Evolutionary conservation across 176 grass and related monocot species (phyloP).

Genomic region (Stipa capillata): DNA sequence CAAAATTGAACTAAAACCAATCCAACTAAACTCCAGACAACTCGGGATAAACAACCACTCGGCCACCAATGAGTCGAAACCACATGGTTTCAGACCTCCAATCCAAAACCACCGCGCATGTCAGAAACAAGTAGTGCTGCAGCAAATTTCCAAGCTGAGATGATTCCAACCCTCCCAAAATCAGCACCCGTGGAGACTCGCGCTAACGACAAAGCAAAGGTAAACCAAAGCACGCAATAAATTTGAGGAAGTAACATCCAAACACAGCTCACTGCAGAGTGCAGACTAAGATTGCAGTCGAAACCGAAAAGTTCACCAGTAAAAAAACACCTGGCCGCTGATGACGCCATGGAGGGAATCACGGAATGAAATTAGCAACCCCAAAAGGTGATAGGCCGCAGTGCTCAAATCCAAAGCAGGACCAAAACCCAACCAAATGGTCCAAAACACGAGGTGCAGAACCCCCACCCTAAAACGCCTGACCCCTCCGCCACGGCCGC

Average conservation of each 20-base stretch:
- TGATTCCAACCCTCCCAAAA: conserved; percentile 14
- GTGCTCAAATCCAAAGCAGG: neutral
- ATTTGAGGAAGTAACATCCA: neutral
- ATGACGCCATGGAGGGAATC: neutral
- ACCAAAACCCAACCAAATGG: conserved; percentile 6
- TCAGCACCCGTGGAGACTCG: neutral
- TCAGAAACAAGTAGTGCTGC: neutral
- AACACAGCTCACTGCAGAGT: too few relatives aligned
- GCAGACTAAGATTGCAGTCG: neutral
- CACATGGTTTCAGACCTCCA: neutral
- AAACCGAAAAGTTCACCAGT: neutral
- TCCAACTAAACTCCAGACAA: too few relatives aligned
- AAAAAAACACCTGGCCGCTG: neutral
- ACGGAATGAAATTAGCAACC: neutral
- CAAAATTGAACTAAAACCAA: conserved; percentile 12
- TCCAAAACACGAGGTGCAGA: neutral
- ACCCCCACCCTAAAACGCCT: neutral
- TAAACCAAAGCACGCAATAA: neutral
- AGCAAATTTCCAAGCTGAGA: neutral
- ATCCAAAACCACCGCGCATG: neutral
- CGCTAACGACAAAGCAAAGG: neutral
- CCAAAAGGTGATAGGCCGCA: neutral
- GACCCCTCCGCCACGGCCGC: neutral
- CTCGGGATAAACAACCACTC: neutral
- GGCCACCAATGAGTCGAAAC: neutral